A percentile compares a stretch with the other conserved stretches of the same genome.
phyloP scores from a whole-genome alignment of 805 yeast species.

The Gaillardinia entomophila region DNA sequence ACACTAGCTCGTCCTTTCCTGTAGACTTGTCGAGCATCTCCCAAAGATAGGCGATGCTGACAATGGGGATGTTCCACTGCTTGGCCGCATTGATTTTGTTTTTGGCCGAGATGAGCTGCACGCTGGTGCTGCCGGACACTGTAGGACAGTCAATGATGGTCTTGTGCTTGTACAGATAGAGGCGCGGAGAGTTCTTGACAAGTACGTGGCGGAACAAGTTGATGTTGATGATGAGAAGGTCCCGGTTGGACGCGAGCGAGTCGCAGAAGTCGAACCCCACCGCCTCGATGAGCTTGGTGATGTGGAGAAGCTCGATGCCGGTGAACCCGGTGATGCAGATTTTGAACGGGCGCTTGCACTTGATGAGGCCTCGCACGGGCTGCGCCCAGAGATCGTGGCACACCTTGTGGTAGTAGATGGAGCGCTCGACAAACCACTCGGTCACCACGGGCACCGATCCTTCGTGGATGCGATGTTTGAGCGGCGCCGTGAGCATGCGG shows the following conservation, averaged over 20 bases:
- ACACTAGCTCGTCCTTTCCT: conserved; percentile 9
- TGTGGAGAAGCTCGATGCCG: conserved; percentile 70
- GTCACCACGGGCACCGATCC: conserved; percentile 42
- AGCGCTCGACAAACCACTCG: conserved; percentile 78
- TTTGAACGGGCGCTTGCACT: conserved; percentile 13
- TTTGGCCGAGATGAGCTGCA: conserved; percentile 38
- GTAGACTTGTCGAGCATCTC: conserved; percentile 36
- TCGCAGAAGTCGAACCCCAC: conserved; percentile 49
- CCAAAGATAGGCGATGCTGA: conserved; percentile 51
- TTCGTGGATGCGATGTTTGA: conserved; percentile 16
- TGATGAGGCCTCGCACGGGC: conserved; percentile 38
- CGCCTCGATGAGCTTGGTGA: conserved; percentile 53
- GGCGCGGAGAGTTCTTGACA: conserved; percentile 32
- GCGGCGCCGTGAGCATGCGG: conserved; percentile 17
- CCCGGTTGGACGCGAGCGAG: conserved; percentile 44
- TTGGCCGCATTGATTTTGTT: conserved; percentile 56
- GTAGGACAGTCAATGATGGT: conserved; percentile 32
- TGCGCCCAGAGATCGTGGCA: conserved; percentile 58
- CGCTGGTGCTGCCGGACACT: conserved; percentile 19
- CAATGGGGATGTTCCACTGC: conserved; percentile 53
- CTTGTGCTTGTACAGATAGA: conserved; percentile 30
- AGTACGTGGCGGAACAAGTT: conserved; percentile 37
- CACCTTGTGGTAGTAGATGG: conserved; percentile 50
- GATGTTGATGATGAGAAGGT: conserved; percentile 52
- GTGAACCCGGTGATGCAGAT: conserved; percentile 68